Percentiles rank a stretch among this genome's conserved stretches.
phyloP scores from a whole-genome alignment of 345 rosid species.

The Carallia brachiata region DNA sequence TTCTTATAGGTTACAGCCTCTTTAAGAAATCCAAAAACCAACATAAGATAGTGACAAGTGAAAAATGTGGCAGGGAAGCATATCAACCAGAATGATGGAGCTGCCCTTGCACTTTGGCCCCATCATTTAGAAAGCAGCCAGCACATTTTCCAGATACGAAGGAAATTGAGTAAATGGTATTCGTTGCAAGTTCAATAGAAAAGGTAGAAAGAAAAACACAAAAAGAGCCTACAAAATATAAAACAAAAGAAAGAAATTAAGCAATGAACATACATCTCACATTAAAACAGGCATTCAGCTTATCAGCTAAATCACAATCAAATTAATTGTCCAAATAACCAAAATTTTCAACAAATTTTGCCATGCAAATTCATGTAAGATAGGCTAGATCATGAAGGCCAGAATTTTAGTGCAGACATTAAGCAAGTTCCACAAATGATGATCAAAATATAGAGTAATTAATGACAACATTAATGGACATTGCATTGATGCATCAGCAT shows the following conservation, averaged over 20 bases:
- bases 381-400: no score
- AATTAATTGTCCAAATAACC: no score
- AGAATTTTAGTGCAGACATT: no score
- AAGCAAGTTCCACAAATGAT: no score
- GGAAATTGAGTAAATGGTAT: constrained; percentile 69
- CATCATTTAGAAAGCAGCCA: constrained; percentile 71
- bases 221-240: constrained; percentile 69
- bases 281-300: background rate
- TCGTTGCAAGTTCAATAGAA: constrained; percentile 80
- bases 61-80: background rate
- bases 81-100: background rate
- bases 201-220: constrained; percentile 67
- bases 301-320: background rate
- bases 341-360: no score
- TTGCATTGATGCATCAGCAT: no score
- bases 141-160: constrained; percentile 63
- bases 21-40: no score
- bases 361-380: no score
- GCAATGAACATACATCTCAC: constrained; percentile 4
- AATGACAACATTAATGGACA: no score
- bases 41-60: no score
- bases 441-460: no score
- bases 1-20: no score
- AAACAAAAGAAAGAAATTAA: constrained; percentile 1
- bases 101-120: constrained; percentile 56